phyloP scores from a whole-genome alignment of 768 basidiomycete species.

The Russula virescens region DNA sequence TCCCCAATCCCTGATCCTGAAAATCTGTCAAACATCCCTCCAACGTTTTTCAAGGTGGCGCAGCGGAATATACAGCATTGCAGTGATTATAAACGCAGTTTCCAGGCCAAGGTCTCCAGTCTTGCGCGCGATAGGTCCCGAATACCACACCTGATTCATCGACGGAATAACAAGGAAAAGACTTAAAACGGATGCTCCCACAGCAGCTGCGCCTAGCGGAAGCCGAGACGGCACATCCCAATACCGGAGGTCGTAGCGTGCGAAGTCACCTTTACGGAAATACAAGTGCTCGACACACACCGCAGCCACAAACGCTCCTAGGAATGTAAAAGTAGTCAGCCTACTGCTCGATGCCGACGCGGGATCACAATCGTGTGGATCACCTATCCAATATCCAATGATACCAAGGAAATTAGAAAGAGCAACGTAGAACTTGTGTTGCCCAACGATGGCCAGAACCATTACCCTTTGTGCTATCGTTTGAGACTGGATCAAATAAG shows the following conservation, averaged over 20 bases:
- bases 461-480: constrained; percentile 42
- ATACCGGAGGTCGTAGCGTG: constrained; percentile 41
- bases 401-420: constrained; percentile 65
- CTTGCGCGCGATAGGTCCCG: constrained; percentile 56
- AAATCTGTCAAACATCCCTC: constrained; percentile 2
- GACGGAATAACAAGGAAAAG: constrained; percentile 56
- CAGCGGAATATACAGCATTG: constrained; percentile 48
- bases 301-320: constrained; percentile 46
- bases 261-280: constrained; percentile 49
- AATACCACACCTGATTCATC: constrained; percentile 69
- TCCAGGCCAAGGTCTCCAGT: constrained; percentile 73
- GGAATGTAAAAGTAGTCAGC: constrained; percentile 49
- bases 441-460: constrained; percentile 72
- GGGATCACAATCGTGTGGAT: not conserved
- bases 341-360: constrained; percentile 6
- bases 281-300: constrained; percentile 61
- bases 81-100: constrained; percentile 47
- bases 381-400: constrained; percentile 41
- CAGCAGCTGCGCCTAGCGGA: constrained; percentile 58
- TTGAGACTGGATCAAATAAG: not conserved
- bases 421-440: constrained; percentile 55
- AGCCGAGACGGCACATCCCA: constrained; percentile 54
- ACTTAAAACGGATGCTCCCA: constrained; percentile 44
- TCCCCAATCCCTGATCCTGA: no score
- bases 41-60: constrained; percentile 34